Base-by-base conservation (phyloP, 768 basidiomycete species). In the Psilocybe cubensis region DNA sequence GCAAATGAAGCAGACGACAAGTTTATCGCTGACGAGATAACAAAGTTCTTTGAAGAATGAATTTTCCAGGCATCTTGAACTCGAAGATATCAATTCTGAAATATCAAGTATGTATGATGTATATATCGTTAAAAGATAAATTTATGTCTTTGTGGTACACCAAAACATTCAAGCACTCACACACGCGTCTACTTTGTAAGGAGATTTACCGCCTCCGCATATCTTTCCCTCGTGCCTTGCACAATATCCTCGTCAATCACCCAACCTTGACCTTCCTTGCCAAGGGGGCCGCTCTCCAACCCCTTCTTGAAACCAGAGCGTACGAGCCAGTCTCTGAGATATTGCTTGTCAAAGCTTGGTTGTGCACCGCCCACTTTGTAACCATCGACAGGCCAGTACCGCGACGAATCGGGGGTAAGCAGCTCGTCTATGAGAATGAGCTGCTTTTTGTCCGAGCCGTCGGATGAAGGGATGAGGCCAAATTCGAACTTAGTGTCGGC, bases 401-500 rank as follows among this genome's bases (percentile, higher is more conserved):
- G 84, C 17, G 94, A 97, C 11, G 95, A 98, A 72, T 99, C 97
- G 18, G 96, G 96, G 0, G 97, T 98, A 52, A 99, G 83, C n/a
- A 92, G 84, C 69, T 99, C 97, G 72, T 99, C 97, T 63, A 98
- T 88, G 46, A 98, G 83, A 60, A 96, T 91, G 21, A 98, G 78
- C 23, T 83, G 72, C 58, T 72, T 78, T 21, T 18, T 33, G 63
- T 69, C 69, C 5, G 63, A 52, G 18, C 72, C 38, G 7, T 76
- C 72, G 3, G 76, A 78, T 4, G 35, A 38, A 38, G 35, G 35
- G 46, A 94, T 66, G 42, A 98, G 83, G 4, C 97, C 97, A 67
- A 99, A 99, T 75, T 98, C 97, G 72, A 98, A 98, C 71, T 99
- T 99, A 38, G 96, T 98, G 72, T 99, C 96, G 21, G 95, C 97